These are phyloP conservation scores for Scortechinia acanthostroma DNA, from an alignment of 2,329 filamentous ascomycete genomes.

Conservation along the genomic window DNA sequence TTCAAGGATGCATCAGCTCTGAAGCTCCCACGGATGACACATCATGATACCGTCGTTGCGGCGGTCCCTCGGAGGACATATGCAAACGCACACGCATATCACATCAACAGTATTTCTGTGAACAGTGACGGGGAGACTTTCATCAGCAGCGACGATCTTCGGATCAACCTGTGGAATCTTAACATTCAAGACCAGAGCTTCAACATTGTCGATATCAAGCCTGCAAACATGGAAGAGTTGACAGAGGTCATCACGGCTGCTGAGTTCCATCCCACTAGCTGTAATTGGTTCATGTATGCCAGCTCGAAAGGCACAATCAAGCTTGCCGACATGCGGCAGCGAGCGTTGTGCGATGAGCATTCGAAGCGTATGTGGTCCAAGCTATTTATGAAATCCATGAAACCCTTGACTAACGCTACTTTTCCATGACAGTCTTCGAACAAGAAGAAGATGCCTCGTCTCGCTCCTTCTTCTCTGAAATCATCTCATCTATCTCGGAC, in stretches of 20 bases:
- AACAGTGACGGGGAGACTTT: slow-evolving; percentile 99
- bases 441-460: slow-evolving; percentile 96
- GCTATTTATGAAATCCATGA: too few species aligned
- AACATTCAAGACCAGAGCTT: slow-evolving; percentile 99
- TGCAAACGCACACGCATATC: slow-evolving; percentile 96
- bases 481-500: slow-evolving; percentile 98
- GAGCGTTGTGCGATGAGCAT: slow-evolving; percentile 89
- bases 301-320: slow-evolving; percentile 99
- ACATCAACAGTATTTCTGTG: slow-evolving; percentile 99
- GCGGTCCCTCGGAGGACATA: slow-evolving; percentile 93
- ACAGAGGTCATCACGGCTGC: slow-evolving; percentile 98
- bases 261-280: slow-evolving; percentile 92
- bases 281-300: slow-evolving; percentile 99
- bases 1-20: slow-evolving; percentile 79
- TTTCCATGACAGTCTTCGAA: slow-evolving; percentile 71
- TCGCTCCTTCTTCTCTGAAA: slow-evolving; percentile 98
- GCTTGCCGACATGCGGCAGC: slow-evolving; percentile 95
- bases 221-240: slow-evolving; percentile 98
- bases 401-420: too few species aligned
- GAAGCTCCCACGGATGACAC: slow-evolving; percentile 90
- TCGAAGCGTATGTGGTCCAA: slow-evolving; percentile 68
- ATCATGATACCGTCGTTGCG: slow-evolving; percentile 96
- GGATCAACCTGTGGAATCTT: slow-evolving; percentile 97
- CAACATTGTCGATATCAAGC: slow-evolving; percentile 99
- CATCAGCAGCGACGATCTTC: slow-evolving; percentile 94